These are phyloP conservation scores for Suhomyces ambrosiae DNA, from an alignment of 1,139 yeast species.

Conservation along the genomic window DNA sequence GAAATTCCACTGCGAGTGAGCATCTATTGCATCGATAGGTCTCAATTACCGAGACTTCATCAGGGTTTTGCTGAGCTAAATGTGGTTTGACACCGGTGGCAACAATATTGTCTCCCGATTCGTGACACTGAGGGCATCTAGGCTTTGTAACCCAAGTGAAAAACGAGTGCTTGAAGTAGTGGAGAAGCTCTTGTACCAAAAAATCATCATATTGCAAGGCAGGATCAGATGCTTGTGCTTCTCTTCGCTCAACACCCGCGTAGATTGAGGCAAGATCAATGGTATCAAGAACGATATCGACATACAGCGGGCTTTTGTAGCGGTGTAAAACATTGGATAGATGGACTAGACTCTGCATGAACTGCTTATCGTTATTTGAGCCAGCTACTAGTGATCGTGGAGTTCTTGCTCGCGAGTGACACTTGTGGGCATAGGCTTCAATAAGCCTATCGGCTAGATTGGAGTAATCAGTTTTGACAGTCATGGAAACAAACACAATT, in stretches of 20 bases:
- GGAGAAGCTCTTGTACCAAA: constrained; percentile 65
- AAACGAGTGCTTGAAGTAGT: constrained; percentile 79
- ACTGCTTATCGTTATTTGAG: constrained; percentile 5
- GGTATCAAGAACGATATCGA: constrained; percentile 28
- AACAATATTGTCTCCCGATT: constrained; percentile 35
- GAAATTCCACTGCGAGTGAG: constrained; percentile 53
- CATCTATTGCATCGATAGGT: constrained; percentile 63
- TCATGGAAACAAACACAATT: constrained; percentile 2
- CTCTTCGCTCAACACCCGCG: constrained; percentile 35
- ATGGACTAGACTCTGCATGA: constrained; percentile 9
- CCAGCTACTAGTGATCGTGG: constrained; percentile 4
- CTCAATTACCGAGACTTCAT: constrained; percentile 50
- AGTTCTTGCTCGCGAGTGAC: constrained; percentile 3
- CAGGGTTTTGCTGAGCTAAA: constrained; percentile 28
- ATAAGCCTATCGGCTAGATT: constrained; percentile 15
- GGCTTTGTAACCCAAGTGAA: constrained; percentile 85
- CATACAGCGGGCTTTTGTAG: constrained; percentile 14
- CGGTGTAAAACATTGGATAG: constrained; percentile 7
- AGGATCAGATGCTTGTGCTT: constrained; percentile 11
- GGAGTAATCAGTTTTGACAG: constrained; percentile 11
- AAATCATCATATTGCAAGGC: constrained; percentile 63
- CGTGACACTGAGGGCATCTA: constrained; percentile 57
- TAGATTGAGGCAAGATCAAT: constrained; percentile 43
- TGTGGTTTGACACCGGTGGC: constrained; percentile 28
- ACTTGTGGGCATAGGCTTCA: constrained; percentile 12